phyloP scores from a whole-genome alignment of 306 rosid species.

The Albizia julibrissin region DNA sequence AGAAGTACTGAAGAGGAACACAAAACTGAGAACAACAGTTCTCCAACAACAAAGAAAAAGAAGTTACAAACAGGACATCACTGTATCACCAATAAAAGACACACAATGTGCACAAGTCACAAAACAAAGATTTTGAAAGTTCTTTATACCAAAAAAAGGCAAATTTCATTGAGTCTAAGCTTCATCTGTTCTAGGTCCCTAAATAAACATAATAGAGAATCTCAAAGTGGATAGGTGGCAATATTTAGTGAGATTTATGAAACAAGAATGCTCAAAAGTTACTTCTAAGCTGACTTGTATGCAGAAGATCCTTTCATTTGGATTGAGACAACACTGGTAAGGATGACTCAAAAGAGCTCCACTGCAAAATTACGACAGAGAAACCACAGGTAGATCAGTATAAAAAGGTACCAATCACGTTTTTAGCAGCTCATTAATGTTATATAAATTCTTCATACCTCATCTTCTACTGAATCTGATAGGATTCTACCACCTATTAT shows the following conservation, averaged over 20 bases:
- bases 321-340: conserved; percentile 4
- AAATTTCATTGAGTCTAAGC: conserved; percentile 8
- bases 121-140: conserved; percentile 19
- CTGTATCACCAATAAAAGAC: conserved; percentile 12
- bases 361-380: not conserved
- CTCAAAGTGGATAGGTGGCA: not conserved
- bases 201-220: conserved; percentile 12
- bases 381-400: not conserved
- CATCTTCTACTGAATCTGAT: not conserved
- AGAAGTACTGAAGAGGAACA: not conserved
- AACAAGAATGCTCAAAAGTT: not conserved
- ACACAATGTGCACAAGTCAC: conserved; percentile 3
- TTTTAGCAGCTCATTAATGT: not conserved
- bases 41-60: not conserved
- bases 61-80: not conserved
- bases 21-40: not conserved
- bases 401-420: not conserved
- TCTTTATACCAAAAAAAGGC: conserved; percentile 6
- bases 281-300: not conserved
- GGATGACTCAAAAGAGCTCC: conserved; percentile 1
- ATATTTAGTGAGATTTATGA: not conserved
- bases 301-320: conserved; percentile 13
- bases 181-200: conserved; percentile 9
- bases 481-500: not conserved
- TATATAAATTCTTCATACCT: conserved; percentile 15